A percentile compares a stretch with the other conserved stretches of the same genome.
Evolutionary conservation across 225 moss, liverwort and hornwort genomes (phyloP).

Genomic region (Bryum argenteum): DNA sequence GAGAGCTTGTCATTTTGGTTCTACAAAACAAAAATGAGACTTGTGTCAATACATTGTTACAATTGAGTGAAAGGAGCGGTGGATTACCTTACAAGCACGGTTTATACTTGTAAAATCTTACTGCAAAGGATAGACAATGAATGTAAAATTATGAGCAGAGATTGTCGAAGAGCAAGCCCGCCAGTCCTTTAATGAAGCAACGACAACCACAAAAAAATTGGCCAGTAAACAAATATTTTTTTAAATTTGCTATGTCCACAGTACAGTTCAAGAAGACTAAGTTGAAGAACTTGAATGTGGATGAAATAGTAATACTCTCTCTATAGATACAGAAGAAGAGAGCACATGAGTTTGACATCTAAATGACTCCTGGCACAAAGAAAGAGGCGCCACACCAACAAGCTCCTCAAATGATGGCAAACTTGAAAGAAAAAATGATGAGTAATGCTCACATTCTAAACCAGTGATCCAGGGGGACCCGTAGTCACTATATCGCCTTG

Average conservation of each 20-base stretch:
- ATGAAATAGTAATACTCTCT: neutral
- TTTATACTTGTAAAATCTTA: neutral
- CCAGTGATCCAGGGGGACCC: conserved; percentile 54
- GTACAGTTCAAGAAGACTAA: conserved; percentile 3
- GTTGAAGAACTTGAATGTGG: conserved; percentile 16
- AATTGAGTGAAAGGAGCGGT: no score
- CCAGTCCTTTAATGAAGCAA: conserved; percentile 2
- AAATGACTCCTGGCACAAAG: neutral
- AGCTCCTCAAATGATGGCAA: conserved; percentile 12
- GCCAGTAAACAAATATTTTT: no score
- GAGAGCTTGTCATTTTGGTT: no score
- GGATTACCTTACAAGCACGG: no score
- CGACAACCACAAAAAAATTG: neutral
- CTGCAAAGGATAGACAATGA: neutral
- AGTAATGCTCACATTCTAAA: conserved; percentile 54
- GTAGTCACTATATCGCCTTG: conserved; percentile 49
- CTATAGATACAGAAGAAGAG: neutral
- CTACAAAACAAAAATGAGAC: no score
- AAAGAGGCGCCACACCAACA: neutral
- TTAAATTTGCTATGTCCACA: conserved; percentile 1
- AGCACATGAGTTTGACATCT: neutral
- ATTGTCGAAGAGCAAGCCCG: neutral
- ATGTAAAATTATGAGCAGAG: neutral
- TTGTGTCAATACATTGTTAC: no score
- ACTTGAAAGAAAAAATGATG: conserved; percentile 16